A percentile compares a stretch with the other conserved stretches of the same genome.
Conservation (phyloP, 1,284 basidiomycete genomes). For the Wallemia ichthyophaga region DNA sequence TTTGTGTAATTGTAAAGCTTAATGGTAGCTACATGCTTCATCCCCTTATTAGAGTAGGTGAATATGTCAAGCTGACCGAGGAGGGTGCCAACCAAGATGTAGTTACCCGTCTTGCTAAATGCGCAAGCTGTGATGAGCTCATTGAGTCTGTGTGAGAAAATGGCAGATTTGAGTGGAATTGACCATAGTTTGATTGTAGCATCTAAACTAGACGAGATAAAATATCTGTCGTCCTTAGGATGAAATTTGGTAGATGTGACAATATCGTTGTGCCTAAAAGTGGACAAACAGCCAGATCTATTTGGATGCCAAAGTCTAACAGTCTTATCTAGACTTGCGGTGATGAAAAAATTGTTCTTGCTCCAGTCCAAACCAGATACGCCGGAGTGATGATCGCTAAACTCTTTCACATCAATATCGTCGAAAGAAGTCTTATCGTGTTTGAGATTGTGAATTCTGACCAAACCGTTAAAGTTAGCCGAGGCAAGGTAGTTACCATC, state of each 20-base stretch:
- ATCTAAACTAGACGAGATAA: background rate
- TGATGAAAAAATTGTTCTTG: background rate
- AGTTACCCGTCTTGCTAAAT: background rate
- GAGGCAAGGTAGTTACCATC: background rate
- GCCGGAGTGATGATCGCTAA: background rate
- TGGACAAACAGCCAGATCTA: background rate
- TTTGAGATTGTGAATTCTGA: background rate
- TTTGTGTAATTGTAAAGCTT: background rate
- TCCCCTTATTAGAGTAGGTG: background rate
- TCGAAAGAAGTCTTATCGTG: background rate
- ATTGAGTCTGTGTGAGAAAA: background rate
- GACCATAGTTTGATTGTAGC: background rate
- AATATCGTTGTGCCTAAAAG: background rate
- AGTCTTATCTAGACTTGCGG: background rate
- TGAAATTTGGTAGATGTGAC: background rate
- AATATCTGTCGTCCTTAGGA: background rate
- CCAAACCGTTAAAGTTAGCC: background rate
- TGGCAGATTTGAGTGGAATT: background rate
- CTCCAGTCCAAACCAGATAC: background rate
- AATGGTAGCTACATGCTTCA: background rate
- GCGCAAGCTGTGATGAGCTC: background rate
- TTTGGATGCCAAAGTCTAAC: background rate
- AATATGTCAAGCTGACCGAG: background rate
- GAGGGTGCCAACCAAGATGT: background rate
- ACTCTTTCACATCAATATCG: background rate